Percentiles rank a stretch among this genome's conserved stretches.
Conservation (phyloP, 371 early-diverging fungal species). For the Mucor racemosus region DNA sequence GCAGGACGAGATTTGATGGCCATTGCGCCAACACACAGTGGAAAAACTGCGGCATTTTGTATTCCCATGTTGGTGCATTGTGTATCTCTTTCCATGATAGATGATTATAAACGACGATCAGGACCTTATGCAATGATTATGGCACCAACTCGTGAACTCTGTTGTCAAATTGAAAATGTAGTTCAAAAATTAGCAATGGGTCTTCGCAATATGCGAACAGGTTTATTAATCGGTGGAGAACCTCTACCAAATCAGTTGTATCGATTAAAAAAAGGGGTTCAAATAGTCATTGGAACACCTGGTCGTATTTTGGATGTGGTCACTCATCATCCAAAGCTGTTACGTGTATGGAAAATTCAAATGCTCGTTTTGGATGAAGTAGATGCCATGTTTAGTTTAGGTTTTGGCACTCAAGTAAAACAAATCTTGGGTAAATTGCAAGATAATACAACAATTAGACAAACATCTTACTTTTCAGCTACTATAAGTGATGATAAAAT, state of each 20-base stretch:
- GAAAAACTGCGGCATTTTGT: slow-evolving; percentile 62
- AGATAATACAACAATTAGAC: slow-evolving; percentile 41
- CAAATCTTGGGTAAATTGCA: slow-evolving; percentile 54
- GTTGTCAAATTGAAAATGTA: slow-evolving; percentile 55
- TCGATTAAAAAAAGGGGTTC: slow-evolving; percentile 62
- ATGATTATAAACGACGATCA: slow-evolving; percentile 36
- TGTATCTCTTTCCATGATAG: slow-evolving; percentile 48
- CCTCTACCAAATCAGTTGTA: slow-evolving; percentile 57
- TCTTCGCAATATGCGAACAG: slow-evolving; percentile 59
- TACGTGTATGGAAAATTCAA: slow-evolving; percentile 51
- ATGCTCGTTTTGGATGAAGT: slow-evolving; percentile 69
- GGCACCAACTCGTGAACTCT: slow-evolving; percentile 62
- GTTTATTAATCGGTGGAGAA: slow-evolving; percentile 59
- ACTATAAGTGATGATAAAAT: slow-evolving; percentile 29
- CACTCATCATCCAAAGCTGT: slow-evolving; percentile 42
- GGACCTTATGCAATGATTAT: slow-evolving; percentile 66
- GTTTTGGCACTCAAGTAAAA: slow-evolving; percentile 55
- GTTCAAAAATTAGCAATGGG: slow-evolving; percentile 51
- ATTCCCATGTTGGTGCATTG: slow-evolving; percentile 61
- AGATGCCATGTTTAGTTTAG: slow-evolving; percentile 62
- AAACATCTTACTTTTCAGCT: slow-evolving; percentile 59
- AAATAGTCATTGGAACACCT: slow-evolving; percentile 65
- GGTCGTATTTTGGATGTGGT: slow-evolving; percentile 60
- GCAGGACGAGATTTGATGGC: slow-evolving; percentile 72
- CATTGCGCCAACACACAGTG: slow-evolving; percentile 72